A percentile compares a stretch with the other conserved stretches of the same genome.
Evolutionary conservation across 2,329 filamentous ascomycete species (phyloP).

Genomic region (Chalaropsis ovoidea): DNA sequence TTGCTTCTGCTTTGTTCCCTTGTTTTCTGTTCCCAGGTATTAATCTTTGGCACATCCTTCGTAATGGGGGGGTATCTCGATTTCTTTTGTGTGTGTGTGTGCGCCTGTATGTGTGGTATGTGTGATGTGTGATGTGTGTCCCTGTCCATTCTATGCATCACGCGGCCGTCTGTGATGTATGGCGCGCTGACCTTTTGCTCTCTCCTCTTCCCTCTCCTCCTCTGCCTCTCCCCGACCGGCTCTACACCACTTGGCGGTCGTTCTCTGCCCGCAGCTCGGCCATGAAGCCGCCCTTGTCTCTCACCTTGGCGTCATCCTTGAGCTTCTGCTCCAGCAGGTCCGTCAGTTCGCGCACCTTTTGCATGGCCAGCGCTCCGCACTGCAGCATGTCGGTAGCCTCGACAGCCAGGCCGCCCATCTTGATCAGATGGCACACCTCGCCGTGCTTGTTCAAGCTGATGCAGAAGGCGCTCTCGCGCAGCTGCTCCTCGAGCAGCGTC

Average conservation of each 20-base stretch:
- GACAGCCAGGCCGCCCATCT: slow-evolving; percentile 73
- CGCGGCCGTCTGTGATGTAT: background rate
- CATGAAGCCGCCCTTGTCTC: slow-evolving; percentile 67
- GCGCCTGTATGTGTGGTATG: too few relatives aligned
- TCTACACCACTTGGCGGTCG: slow-evolving; percentile 41
- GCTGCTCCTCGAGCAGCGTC: slow-evolving; percentile 63
- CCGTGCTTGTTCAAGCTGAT: slow-evolving; percentile 83
- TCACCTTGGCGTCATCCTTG: slow-evolving; percentile 65
- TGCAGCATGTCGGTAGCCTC: slow-evolving; percentile 69
- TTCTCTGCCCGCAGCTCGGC: slow-evolving; percentile 76
- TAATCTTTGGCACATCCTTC: slow-evolving; percentile 5
- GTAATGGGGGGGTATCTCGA: slow-evolving; percentile 24
- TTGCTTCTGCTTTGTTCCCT: background rate
- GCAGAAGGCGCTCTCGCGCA: slow-evolving; percentile 61
- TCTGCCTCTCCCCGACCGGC: slow-evolving; percentile 13
- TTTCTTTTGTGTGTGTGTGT: too few relatives aligned
- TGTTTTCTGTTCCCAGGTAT: slow-evolving; percentile 11
- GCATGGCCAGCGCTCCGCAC: slow-evolving; percentile 63
- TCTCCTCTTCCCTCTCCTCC: slow-evolving; percentile 2
- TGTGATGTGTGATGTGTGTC: too few relatives aligned
- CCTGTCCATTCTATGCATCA: slow-evolving; percentile 14
- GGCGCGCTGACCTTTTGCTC: background rate
- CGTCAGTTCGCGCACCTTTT: slow-evolving; percentile 72
- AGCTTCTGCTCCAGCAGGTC: slow-evolving; percentile 62
- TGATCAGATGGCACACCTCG: slow-evolving; percentile 83